Conservation (phyloP, 1,284 basidiomycete species). For the Ganoderma sp. region DNA sequence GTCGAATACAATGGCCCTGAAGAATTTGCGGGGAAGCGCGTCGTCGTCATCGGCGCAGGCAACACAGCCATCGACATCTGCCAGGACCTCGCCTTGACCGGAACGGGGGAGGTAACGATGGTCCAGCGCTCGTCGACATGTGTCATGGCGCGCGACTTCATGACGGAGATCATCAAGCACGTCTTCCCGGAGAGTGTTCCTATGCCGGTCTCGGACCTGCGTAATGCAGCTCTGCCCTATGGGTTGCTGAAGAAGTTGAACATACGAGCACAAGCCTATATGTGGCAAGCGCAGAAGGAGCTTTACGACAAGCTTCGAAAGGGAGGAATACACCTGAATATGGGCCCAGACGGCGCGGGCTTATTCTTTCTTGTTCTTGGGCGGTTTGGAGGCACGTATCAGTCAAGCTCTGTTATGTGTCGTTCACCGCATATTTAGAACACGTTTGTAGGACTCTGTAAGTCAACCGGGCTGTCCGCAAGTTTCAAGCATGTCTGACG, state of each 20-base stretch:
- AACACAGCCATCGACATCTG: slow-evolving; percentile 55
- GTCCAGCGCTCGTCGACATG: slow-evolving; percentile 41
- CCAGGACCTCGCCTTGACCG: slow-evolving; percentile 50
- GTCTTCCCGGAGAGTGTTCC: slow-evolving; percentile 51
- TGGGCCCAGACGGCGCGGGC: slow-evolving; percentile 63
- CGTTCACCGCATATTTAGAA: background rate
- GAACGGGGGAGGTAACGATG: slow-evolving; percentile 42
- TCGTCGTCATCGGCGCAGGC: slow-evolving; percentile 57
- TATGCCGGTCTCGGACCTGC: slow-evolving; percentile 52
- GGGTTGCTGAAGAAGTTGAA: slow-evolving; percentile 43
- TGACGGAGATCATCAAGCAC: slow-evolving; percentile 33
- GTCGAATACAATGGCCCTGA: slow-evolving; percentile 45
- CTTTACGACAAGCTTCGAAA: slow-evolving; percentile 60
- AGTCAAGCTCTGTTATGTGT: slow-evolving; percentile 6
- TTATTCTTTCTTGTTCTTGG: slow-evolving; percentile 47
- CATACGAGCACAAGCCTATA: slow-evolving; percentile 26
- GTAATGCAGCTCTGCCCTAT: slow-evolving; percentile 48
- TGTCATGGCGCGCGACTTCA: slow-evolving; percentile 37
- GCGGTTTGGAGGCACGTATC: slow-evolving; percentile 44
- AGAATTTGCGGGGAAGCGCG: slow-evolving; percentile 52
- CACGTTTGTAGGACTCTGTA: slow-evolving; percentile 28
- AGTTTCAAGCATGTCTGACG: background rate
- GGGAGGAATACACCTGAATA: slow-evolving; percentile 62
- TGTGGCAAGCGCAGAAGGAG: slow-evolving; percentile 46
- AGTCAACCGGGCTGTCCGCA: background rate